phyloP scores from a whole-genome alignment of 495 filamentous ascomycete genomes.

The Aspergillus ostianus region DNA sequence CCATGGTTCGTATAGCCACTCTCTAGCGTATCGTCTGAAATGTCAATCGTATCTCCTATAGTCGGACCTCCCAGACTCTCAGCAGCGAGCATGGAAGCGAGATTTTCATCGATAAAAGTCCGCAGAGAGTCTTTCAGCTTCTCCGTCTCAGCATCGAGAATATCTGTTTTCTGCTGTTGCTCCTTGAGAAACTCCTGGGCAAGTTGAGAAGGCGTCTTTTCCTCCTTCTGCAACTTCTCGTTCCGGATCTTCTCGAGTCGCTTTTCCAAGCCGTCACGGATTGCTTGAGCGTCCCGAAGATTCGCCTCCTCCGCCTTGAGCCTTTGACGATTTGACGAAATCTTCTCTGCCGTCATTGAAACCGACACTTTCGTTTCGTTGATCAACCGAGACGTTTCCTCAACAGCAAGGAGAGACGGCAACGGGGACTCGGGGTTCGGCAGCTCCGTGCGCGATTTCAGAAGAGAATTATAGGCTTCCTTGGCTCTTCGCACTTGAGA shows the following conservation, averaged over 20 bases:
- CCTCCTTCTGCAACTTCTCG: constrained; percentile 49
- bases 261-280: constrained; percentile 52
- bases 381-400: constrained; percentile 61
- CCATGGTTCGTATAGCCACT: constrained; percentile 72
- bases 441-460: constrained; percentile 59
- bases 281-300: constrained; percentile 56
- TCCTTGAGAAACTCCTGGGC: constrained; percentile 57
- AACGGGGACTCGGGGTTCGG: constrained; percentile 65
- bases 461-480: constrained; percentile 60
- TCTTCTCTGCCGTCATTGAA: constrained; percentile 47
- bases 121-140: constrained; percentile 61
- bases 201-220: constrained; percentile 58
- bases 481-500: constrained; percentile 57
- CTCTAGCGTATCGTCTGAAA: constrained; percentile 59
- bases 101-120: constrained; percentile 68
- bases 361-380: constrained; percentile 61
- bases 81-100: constrained; percentile 79
- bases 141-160: constrained; percentile 54
- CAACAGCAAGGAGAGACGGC: constrained; percentile 67
- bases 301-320: constrained; percentile 60
- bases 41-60: constrained; percentile 68
- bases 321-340: constrained; percentile 52
- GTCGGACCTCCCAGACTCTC: constrained; percentile 85
- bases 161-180: constrained; percentile 54
- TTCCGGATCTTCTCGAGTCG: constrained; percentile 57